A percentile compares a stretch with the other conserved stretches of the same genome.
These are phyloP conservation scores for Hypericum perforatum DNA, from an alignment of 345 rosid genomes.

Conservation along the genomic window DNA sequence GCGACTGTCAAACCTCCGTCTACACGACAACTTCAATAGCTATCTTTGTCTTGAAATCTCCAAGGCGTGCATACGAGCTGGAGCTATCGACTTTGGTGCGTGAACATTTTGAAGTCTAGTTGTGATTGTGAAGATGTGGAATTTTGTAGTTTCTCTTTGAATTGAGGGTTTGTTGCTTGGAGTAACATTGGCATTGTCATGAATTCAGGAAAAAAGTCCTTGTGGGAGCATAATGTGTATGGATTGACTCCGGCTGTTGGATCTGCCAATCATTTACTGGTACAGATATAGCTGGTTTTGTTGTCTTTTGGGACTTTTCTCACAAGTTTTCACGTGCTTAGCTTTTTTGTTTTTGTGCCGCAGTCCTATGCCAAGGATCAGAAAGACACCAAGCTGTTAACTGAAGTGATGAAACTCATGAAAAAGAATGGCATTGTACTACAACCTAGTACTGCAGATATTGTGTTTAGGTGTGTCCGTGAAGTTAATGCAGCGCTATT, in stretches of 20 bases:
- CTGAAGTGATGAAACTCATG: conserved; percentile 55
- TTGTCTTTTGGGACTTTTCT: not conserved
- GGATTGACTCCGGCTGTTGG: conserved; percentile 68
- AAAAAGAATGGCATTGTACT: conserved; percentile 45
- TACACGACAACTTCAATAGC: conserved; percentile 69
- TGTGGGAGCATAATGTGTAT: conserved; percentile 71
- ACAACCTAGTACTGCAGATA: conserved; percentile 77
- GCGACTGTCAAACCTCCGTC: conserved; percentile 75
- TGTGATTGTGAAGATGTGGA: no score
- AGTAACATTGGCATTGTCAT: conserved; percentile 1
- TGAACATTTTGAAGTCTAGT: not conserved
- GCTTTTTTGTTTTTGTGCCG: conserved; percentile 10
- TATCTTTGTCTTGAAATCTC: conserved; percentile 75
- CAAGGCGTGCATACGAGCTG: conserved; percentile 60
- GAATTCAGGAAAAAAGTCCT: conserved; percentile 62
- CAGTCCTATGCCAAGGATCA: conserved; percentile 61
- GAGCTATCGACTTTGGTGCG: conserved; percentile 72
- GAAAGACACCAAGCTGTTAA: conserved; percentile 51
- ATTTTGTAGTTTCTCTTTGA: not conserved
- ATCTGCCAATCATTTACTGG: conserved; percentile 80
- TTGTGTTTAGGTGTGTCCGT: conserved; percentile 50
- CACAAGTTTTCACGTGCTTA: not conserved
- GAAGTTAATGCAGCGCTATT: not conserved
- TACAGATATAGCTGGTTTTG: conserved; percentile 13
- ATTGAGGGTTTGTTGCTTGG: not conserved